Evolutionary conservation across 1,284 basidiomycete genomes (phyloP).

Genomic region (Hortiboletus rubellus): DNA sequence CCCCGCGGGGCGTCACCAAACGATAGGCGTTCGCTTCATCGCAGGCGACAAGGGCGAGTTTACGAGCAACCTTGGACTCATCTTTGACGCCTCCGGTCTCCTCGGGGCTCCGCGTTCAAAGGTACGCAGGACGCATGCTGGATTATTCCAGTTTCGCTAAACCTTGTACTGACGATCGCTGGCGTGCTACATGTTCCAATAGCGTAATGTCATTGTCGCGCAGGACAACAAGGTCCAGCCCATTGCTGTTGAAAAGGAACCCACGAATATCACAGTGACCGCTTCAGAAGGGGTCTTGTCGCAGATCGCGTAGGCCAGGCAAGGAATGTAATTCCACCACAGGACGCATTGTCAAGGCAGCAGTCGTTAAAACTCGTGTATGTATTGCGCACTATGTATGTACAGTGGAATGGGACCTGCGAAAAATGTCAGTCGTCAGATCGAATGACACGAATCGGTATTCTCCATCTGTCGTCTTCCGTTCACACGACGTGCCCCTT

Average conservation of each 20-base stretch:
- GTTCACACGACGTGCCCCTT: too few relatives aligned
- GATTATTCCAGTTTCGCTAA: background rate
- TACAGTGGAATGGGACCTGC: too few relatives aligned
- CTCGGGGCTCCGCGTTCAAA: slow-evolving; percentile 57
- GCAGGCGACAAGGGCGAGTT: slow-evolving; percentile 57
- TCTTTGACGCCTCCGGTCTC: slow-evolving; percentile 50
- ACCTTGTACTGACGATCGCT: background rate
- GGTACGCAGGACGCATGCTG: slow-evolving; percentile 34
- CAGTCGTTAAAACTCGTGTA: background rate
- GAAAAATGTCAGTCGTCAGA: too few relatives aligned
- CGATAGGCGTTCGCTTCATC: slow-evolving; percentile 47
- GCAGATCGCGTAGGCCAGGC: slow-evolving; percentile 36
- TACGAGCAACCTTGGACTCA: slow-evolving; percentile 50
- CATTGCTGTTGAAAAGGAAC: slow-evolving; percentile 59
- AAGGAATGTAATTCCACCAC: background rate
- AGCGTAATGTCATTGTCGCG: slow-evolving; percentile 46
- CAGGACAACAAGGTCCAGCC: slow-evolving; percentile 53
- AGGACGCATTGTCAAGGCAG: background rate
- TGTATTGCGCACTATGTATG: background rate
- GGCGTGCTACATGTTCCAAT: background rate
- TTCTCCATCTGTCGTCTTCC: too few relatives aligned
- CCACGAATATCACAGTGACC: slow-evolving; percentile 57
- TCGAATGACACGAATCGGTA: too few relatives aligned
- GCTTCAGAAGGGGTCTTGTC: slow-evolving; percentile 58
- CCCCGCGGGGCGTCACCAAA: background rate